Evolutionary conservation across 805 yeast genomes (phyloP).

Genomic region (Barnettozyma botsteinii): DNA sequence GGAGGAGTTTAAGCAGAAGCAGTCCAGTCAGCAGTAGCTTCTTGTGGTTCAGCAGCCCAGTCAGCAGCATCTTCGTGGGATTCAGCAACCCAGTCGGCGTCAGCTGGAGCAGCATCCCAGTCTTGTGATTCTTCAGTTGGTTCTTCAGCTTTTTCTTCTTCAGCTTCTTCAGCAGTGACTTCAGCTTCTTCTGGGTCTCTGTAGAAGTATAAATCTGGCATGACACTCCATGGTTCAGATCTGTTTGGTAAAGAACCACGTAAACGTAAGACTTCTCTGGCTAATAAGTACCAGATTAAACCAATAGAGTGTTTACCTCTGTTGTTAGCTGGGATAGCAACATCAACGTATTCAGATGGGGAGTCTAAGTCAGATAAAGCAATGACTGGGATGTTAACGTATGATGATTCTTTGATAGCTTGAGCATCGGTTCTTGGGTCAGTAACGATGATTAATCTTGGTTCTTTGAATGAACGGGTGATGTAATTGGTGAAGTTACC

Average conservation of each 20-base stretch:
- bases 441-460: conserved; percentile 98
- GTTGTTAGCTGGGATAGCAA: conserved; percentile 99
- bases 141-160: conserved; percentile 47
- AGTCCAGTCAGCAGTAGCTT: conserved; percentile 27
- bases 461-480: conserved; percentile 99
- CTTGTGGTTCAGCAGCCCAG: conserved; percentile 44
- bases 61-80: conserved; percentile 61
- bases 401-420: conserved; percentile 99
- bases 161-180: conserved; percentile 59
- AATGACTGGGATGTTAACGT: conserved; percentile 99
- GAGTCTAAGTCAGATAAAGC: conserved; percentile 98
- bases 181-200: conserved; percentile 99
- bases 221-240: conserved; percentile 95
- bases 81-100: conserved; percentile 74
- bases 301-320: conserved; percentile 99
- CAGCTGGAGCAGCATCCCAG: conserved; percentile 62
- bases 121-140: conserved; percentile 59
- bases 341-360: conserved; percentile 98
- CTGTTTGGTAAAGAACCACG: conserved; percentile 97
- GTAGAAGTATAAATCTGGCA: conserved; percentile 99
- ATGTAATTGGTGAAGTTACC: conserved; percentile 99
- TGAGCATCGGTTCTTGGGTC: conserved; percentile 99
- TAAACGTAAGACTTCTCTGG: conserved; percentile 98
- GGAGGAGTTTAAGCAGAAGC: conserved; percentile 16
- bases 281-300: conserved; percentile 98